These are phyloP conservation scores for Wickerhamiella dianesei DNA, from an alignment of 805 yeast species.

Conservation along the genomic window DNA sequence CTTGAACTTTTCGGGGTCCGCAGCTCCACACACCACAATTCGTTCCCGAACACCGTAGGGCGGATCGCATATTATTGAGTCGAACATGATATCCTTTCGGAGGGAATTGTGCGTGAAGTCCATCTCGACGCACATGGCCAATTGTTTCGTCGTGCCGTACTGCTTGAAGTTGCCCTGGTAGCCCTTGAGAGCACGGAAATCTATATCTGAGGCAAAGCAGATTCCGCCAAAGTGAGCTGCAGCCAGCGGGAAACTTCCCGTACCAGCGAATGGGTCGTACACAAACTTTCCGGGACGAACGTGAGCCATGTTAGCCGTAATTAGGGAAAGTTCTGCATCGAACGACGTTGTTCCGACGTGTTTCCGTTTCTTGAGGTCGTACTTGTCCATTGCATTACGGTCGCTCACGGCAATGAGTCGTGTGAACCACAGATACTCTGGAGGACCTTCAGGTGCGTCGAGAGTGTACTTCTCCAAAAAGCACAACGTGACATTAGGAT, in stretches of 20 bases:
- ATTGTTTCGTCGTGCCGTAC: slow-evolving; percentile 44
- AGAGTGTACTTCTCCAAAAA: slow-evolving; percentile 59
- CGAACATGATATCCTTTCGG: slow-evolving; percentile 47
- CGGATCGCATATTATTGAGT: slow-evolving; percentile 86
- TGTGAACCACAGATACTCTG: slow-evolving; percentile 58
- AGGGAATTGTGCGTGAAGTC: slow-evolving; percentile 89
- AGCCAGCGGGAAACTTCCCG: slow-evolving; percentile 86
- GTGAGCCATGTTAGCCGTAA: slow-evolving; percentile 78
- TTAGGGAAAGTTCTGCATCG: slow-evolving; percentile 82
- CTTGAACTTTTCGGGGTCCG: slow-evolving; percentile 44
- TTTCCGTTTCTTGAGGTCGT: slow-evolving; percentile 67
- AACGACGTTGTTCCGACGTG: slow-evolving; percentile 94
- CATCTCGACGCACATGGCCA: slow-evolving; percentile 73
- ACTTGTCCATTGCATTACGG: slow-evolving; percentile 53
- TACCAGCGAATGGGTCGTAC: slow-evolving; percentile 94
- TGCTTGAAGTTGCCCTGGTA: slow-evolving; percentile 59
- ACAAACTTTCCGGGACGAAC: slow-evolving; percentile 49
- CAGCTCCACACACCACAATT: slow-evolving; percentile 80
- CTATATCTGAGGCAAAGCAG: slow-evolving; percentile 82
- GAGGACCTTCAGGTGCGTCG: slow-evolving; percentile 31
- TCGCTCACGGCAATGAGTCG: slow-evolving; percentile 57
- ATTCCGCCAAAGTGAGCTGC: slow-evolving; percentile 75
- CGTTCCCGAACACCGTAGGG: slow-evolving; percentile 98
- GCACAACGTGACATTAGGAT: slow-evolving; percentile 57
- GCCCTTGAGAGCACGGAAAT: slow-evolving; percentile 65